phyloP scores from a whole-genome alignment of 306 rosid species.

The Casuarina equisetifolia region DNA sequence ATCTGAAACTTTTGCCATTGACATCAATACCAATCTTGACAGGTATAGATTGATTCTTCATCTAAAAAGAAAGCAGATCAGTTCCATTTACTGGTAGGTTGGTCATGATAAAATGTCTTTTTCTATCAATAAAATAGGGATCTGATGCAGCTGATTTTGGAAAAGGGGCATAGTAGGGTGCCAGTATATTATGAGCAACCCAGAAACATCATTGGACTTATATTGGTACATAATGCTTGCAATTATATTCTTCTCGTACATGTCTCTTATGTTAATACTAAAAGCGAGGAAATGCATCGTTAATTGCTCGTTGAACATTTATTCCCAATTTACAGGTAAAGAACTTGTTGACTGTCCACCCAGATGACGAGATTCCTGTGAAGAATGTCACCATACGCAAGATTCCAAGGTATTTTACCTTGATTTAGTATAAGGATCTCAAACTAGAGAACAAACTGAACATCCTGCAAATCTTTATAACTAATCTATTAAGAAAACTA shows the following conservation, averaged over 20 bases:
- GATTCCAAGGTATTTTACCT: slow-evolving; percentile 68
- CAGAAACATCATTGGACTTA: slow-evolving; percentile 83
- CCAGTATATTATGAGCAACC: slow-evolving; percentile 89
- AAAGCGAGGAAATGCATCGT: background rate
- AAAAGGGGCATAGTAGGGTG: slow-evolving; percentile 94
- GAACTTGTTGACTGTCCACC: slow-evolving; percentile 74
- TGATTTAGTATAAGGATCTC: background rate
- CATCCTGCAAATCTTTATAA: no score
- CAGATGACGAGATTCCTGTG: slow-evolving; percentile 71
- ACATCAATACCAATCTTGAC: slow-evolving; percentile 72
- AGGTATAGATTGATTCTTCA: slow-evolving; percentile 42
- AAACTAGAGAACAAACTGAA: no score
- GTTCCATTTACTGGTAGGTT: background rate
- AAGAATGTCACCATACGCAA: slow-evolving; percentile 87
- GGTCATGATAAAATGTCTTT: background rate
- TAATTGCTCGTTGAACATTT: background rate
- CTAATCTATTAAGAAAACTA: no score
- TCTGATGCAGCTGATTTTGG: slow-evolving; percentile 70
- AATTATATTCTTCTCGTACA: no score
- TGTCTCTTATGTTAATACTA: background rate
- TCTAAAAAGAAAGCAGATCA: background rate
- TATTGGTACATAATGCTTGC: slow-evolving; percentile 50
- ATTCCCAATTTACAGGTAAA: slow-evolving; percentile 53
- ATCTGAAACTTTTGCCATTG: slow-evolving; percentile 67
- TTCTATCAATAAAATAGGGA: slow-evolving; percentile 40